Evolutionary conservation across 352 stramenopile genomes (phyloP), one percentile per base, ranked within the genome.

Genomic region (Phytophthora chlamydospora): DNA sequence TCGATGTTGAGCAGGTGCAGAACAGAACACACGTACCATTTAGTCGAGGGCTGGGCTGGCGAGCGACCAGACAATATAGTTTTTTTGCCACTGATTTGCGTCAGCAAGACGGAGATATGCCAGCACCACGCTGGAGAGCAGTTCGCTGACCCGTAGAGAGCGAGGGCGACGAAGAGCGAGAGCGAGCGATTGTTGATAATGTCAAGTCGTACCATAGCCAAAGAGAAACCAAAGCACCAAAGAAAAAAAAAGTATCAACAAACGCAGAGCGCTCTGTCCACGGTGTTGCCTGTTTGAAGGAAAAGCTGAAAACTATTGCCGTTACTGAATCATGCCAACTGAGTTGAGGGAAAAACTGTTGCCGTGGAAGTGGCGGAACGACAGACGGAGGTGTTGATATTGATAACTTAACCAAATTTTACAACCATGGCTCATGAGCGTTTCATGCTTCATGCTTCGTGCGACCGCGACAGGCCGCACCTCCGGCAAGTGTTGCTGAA

Each of bases 201-300:
- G 66, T 75, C 66, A 68, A 72, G 68, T 71, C 68, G 72, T 84
- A 84, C 69, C 68, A 84, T 69, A 73, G 58, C 48, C 39, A 39
- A 68, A 42, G 43, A 45, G 11, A 24, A 51, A 40, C 13, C 48
- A 48, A 49, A 14, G 44, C 33, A 46, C 27, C 41, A 40, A 58
- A 64, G 45, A 49, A 48, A 16, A 65, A 14, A 59, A 62, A 49
- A 14, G 44, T 19, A 46, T 17, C 41, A 40, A 58, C 58, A 39
- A 49, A 48, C 12, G 59, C 14, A 59, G 62, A 49, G 19, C 21
- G 42, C 12, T 31, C 24, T 49, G 19, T 48, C 41, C 7, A 48
- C 42, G 14, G 6, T 12, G n/a, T 29, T 50, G 27, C 13, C 24
- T 27, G 27, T 24, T 24, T 24, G 21, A 24, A n/a, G 21, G 21